Evolutionary conservation across 495 filamentous ascomycete genomes (phyloP).

Genomic region (Penicillium atrosanguineum): DNA sequence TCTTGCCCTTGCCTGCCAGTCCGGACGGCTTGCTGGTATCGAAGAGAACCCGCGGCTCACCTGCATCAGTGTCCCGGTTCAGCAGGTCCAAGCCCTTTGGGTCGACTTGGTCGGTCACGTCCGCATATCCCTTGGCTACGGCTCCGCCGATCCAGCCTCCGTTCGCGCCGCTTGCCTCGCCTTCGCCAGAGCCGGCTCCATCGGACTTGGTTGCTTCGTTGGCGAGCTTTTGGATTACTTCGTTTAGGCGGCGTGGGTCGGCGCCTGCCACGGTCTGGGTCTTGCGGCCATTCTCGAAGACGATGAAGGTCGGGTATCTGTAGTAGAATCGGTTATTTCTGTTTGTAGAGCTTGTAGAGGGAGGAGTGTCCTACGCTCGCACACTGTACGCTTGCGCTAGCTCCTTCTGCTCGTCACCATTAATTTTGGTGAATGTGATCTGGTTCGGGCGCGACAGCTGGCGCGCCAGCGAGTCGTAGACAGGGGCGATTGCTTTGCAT

Average conservation of each 20-base stretch:
- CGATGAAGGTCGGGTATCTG: slow-evolving; percentile 75
- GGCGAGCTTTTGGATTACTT: slow-evolving; percentile 69
- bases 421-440: slow-evolving; percentile 83
- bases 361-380: slow-evolving; percentile 55
- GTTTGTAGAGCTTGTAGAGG: not conserved
- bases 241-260: slow-evolving; percentile 63
- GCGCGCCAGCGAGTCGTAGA: slow-evolving; percentile 74
- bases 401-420: slow-evolving; percentile 73
- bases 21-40: slow-evolving; percentile 63
- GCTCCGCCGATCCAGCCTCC: slow-evolving; percentile 67
- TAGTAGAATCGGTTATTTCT: not conserved
- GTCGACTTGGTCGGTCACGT: slow-evolving; percentile 81
- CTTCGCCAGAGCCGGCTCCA: slow-evolving; percentile 47
- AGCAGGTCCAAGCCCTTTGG: slow-evolving; percentile 77
- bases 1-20: slow-evolving; percentile 59
- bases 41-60: slow-evolving; percentile 69
- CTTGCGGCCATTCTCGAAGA: slow-evolving; percentile 73
- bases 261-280: slow-evolving; percentile 72
- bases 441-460: slow-evolving; percentile 68
- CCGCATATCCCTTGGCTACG: slow-evolving; percentile 76
- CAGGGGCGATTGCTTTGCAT: slow-evolving; percentile 79
- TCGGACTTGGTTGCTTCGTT: slow-evolving; percentile 60
- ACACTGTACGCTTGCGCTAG: slow-evolving; percentile 69
- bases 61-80: slow-evolving; percentile 73
- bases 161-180: slow-evolving; percentile 37